A percentile compares a stretch with the other conserved stretches of the same genome.
Evolutionary conservation across 768 basidiomycete species (phyloP).

Genomic region (Psilocybe subaeruginosa): DNA sequence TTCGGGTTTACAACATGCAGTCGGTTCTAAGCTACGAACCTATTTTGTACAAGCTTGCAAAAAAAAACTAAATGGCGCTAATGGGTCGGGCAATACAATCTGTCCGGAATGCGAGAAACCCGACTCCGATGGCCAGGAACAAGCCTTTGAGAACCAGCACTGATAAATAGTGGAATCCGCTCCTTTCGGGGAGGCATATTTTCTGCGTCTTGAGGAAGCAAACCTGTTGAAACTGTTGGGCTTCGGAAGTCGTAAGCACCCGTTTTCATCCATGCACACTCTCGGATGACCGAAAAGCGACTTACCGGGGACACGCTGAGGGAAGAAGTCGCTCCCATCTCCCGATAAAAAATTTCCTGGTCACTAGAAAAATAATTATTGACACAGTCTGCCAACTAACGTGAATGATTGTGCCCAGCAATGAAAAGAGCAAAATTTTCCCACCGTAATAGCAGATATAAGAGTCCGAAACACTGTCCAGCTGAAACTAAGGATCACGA

Average conservation of each 20-base stretch:
- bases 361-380: conserved; percentile 34
- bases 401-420: neutral
- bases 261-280: no score
- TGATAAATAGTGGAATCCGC: neutral
- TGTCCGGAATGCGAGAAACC: conserved; percentile 15
- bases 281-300: neutral
- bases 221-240: neutral
- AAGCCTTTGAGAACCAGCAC: neutral
- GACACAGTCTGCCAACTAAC: conserved; percentile 33
- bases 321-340: conserved; percentile 5
- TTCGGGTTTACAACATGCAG: no score
- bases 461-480: conserved; percentile 33
- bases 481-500: conserved; percentile 28
- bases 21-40: no score
- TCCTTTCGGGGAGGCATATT: neutral
- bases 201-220: neutral
- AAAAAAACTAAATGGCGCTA: neutral
- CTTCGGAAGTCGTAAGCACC: no score
- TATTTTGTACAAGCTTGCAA: no score
- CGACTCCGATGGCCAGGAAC: neutral
- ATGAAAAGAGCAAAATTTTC: neutral
- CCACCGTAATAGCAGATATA: conserved; percentile 46
- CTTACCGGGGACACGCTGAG: conserved; percentile 2
- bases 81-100: neutral
- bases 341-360: conserved; percentile 24